Evolutionary conservation across 768 basidiomycete genomes (phyloP), one percentile per base, ranked within the genome.

Genomic region (Multifurca ochricompacta): DNA sequence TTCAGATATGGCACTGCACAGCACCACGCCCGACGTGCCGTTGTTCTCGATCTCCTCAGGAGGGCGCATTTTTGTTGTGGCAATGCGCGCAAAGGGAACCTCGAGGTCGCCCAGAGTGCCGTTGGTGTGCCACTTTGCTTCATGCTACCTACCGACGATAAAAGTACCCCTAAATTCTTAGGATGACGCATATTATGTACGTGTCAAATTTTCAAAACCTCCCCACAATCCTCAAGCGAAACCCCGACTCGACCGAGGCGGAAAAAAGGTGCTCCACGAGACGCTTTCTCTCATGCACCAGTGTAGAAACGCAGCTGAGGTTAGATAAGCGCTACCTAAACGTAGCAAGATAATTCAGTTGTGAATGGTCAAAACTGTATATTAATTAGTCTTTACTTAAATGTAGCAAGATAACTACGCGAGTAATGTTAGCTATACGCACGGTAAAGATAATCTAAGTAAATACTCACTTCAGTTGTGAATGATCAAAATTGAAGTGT

Each of bases 41-140:
- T 56, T 6, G 44, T 28, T 9, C 32, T 46, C 11, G 68, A 72
- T 0, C 67, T 25, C 11, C 66, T 66, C 16, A 37, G 62, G 8
- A 70, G 73, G 50, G 71, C 73, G 6, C 65, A 69, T 3, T 75
- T 63, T 48, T 60, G 67, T 4, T 59, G 73, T 2, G 71, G 64
- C 0, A 42, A 69, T 25, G 73, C 74, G 0, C 62, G 68, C 7
- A 70, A 68, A 44, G 65, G 64, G 4, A 35, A 64, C 56, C 19
- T 58, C 23, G 53, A 59, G 34, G 60, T 63, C 35, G 34, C n/a
- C 0, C 58, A 51, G 0, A 69, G 70, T 1, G 48, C 47, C 0
- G 28, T 53, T 0, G 72, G 69, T 71, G 42, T 14, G 35, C 37
- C 28, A 13, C 30, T 11, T 6, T 18, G 25, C 8, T 4, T 3